phyloP scores from a whole-genome alignment of 2,329 filamentous ascomycete species.

The Phialophora chinensis region DNA sequence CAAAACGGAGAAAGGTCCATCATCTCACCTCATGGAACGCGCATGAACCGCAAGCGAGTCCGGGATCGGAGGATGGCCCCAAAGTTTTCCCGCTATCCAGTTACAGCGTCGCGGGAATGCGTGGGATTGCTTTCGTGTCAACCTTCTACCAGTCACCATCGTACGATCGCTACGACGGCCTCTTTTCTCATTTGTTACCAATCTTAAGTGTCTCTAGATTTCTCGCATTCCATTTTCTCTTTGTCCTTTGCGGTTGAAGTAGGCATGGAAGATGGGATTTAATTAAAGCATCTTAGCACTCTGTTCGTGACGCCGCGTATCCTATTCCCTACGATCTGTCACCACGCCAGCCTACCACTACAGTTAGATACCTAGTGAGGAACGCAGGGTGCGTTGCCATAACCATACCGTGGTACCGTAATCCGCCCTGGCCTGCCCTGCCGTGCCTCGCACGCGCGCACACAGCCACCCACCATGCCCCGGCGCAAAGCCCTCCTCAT shows the following conservation, averaged over 20 bases:
- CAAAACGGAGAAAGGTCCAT: neutral
- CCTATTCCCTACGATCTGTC: too few relatives aligned
- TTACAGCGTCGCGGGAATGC: neutral
- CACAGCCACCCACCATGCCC: constrained; percentile 14
- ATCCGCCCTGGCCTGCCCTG: too few relatives aligned
- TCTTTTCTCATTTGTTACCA: neutral
- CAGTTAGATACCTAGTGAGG: too few relatives aligned
- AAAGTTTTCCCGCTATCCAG: neutral
- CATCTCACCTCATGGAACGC: constrained; percentile 7
- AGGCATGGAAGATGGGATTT: neutral
- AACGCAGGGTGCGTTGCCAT: too few relatives aligned
- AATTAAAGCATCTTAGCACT: neutral
- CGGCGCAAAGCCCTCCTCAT: constrained; percentile 57
- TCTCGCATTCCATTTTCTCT: neutral
- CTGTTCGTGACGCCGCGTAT: too few relatives aligned
- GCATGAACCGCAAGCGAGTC: neutral
- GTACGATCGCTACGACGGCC: neutral
- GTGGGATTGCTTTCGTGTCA: neutral
- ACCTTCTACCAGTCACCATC: neutral
- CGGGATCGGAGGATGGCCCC: neutral
- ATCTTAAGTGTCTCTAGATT: neutral
- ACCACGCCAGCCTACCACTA: too few relatives aligned
- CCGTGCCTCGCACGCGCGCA: neutral
- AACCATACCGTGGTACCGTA: too few relatives aligned
- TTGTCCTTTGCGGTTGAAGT: neutral